A percentile compares a stretch with the other conserved stretches of the same genome.
Evolutionary conservation across 768 basidiomycete genomes (phyloP).

Genomic region (Mycena capillaripes): DNA sequence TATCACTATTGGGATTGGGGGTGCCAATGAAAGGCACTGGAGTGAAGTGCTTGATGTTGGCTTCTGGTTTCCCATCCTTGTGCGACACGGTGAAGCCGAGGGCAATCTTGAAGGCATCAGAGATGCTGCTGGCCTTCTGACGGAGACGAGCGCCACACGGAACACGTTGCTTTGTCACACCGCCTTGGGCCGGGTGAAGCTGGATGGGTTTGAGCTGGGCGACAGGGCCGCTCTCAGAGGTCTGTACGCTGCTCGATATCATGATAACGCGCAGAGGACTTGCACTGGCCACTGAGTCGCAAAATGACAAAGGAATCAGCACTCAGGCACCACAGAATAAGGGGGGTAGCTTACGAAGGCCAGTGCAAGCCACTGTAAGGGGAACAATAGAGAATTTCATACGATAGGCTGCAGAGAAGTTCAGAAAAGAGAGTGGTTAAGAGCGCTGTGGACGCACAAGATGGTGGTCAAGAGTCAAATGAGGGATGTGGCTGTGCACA

Average conservation of each 20-base stretch:
- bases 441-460: slow-evolving; percentile 1
- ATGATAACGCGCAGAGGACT: slow-evolving; percentile 33
- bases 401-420: slow-evolving; percentile 8
- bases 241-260: slow-evolving; percentile 21
- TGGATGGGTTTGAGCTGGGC: slow-evolving; percentile 1
- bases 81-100: slow-evolving; percentile 69
- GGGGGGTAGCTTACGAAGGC: slow-evolving; percentile 41
- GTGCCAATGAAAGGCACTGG: slow-evolving; percentile 49
- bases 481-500: neutral
- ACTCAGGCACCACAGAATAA: neutral
- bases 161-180: slow-evolving; percentile 24
- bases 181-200: neutral
- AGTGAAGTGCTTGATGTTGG: slow-evolving; percentile 43
- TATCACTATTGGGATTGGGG: slow-evolving; percentile 32
- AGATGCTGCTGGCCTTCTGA: slow-evolving; percentile 64
- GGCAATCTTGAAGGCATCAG: slow-evolving; percentile 68
- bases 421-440: neutral
- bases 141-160: slow-evolving; percentile 52
- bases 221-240: neutral
- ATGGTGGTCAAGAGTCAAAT: neutral
- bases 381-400: slow-evolving; percentile 52
- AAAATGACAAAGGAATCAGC: neutral
- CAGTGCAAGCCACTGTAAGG: slow-evolving; percentile 46
- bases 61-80: slow-evolving; percentile 6
- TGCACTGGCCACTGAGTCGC: slow-evolving; percentile 29